phyloP scores from a whole-genome alignment of 2,329 filamentous ascomycete species.

The Chaetomiaceae sp. region DNA sequence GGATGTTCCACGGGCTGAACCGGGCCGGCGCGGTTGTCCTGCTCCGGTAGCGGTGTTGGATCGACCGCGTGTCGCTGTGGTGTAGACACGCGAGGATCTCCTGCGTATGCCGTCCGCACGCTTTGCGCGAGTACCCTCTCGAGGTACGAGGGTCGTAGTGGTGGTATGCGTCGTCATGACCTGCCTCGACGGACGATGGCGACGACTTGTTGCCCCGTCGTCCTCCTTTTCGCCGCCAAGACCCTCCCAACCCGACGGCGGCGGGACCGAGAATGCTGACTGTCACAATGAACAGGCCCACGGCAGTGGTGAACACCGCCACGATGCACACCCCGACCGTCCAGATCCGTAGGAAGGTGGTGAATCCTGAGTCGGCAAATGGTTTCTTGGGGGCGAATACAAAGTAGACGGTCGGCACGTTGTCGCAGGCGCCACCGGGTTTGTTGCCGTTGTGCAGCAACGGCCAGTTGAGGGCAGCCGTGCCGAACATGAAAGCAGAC shows the following conservation, averaged over 20 bases:
- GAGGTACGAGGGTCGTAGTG: slow-evolving; percentile 15
- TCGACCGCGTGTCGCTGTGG: slow-evolving; percentile 19
- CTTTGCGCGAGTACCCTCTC: slow-evolving; percentile 19
- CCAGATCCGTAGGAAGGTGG: slow-evolving; percentile 24
- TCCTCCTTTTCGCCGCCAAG: neutral
- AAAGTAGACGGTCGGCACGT: slow-evolving; percentile 27
- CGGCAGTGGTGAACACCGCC: slow-evolving; percentile 24
- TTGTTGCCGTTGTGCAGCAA: slow-evolving; percentile 25
- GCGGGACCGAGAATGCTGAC: slow-evolving; percentile 21
- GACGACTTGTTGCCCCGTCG: slow-evolving; percentile 8
- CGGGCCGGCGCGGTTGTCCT: slow-evolving; percentile 18
- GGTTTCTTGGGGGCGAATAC: slow-evolving; percentile 27
- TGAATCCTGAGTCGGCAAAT: slow-evolving; percentile 21
- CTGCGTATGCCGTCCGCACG: slow-evolving; percentile 23
- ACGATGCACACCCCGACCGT: slow-evolving; percentile 25
- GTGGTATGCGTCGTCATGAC: neutral
- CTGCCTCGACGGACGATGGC: slow-evolving; percentile 20
- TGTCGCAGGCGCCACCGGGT: slow-evolving; percentile 21
- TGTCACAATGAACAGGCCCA: slow-evolving; percentile 20
- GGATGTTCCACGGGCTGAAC: slow-evolving; percentile 24
- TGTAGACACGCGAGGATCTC: slow-evolving; percentile 24
- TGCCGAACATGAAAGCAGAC: slow-evolving; percentile 28
- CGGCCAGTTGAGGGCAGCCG: slow-evolving; percentile 27
- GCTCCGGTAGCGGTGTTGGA: slow-evolving; percentile 21
- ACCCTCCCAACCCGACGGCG: slow-evolving; percentile 11